Evolutionary conservation across 179 eudicot genomes (phyloP), one percentile per base, ranked within the genome.

Genomic region (Carnegiea gigantea): DNA sequence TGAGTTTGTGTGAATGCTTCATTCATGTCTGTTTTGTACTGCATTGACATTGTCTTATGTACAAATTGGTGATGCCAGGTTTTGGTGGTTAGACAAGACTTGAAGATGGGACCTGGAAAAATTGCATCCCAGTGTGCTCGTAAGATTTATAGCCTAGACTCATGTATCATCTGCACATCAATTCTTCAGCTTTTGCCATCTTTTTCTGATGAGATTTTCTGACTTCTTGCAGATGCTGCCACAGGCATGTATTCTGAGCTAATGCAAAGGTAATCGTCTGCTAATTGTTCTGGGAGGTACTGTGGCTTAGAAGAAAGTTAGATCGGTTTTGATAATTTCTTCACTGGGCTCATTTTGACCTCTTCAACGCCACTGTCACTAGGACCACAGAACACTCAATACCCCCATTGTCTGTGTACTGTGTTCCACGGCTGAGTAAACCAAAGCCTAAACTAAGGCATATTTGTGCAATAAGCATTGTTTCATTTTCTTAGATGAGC

Each of bases 111-210:
- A 82, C 62, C 91, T 18, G 98, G 99, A 82, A 94, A 94, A 83
- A 87, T 94, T 84, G 98, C 98, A 23, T 94, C 99, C 85, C 98
- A 95, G 84, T 95, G 99, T 90, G 98, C 99, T 82, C 99, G 98
- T 94, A 92, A 90, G 95, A 79, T 77, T 33, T 33, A 46, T 44
- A 57, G 44, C 30, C 65, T 26, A 9, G 10, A 28, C 0, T 54
- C n/a, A 14, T 76, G 23, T 1, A 33, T 21, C 38, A 12, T n/a
- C 54, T 30, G 30, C 33, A 3, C 60, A 13, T 38, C 28, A 21
- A 46, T 36, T 40, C 20, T 23, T 14, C 17, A 13, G 49, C n/a
- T 83, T 33, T 33, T 51, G 24, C 7, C 38, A 1, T 28, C 59
- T 77, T n/a, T 26, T 60, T 20, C 73, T 80, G 68, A 83, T 79